These are phyloP conservation scores for Typha latifolia DNA, from an alignment of 176 grass and related monocot genomes.

Conservation along the genomic window DNA sequence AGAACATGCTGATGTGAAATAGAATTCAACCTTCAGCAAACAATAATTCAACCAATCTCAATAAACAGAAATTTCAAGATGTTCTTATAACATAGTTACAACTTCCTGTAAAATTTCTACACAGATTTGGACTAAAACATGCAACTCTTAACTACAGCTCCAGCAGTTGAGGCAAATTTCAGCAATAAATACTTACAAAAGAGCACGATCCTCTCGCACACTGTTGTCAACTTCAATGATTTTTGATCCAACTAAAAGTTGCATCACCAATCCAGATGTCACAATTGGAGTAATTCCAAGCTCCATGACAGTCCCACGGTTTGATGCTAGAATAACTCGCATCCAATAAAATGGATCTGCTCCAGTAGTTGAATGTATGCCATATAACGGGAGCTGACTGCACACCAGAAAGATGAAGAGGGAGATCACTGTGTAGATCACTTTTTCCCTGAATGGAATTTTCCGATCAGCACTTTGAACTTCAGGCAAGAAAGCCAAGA, in stretches of 20 bases:
- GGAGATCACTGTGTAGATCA: conserved; percentile 91
- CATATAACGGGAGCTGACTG: conserved; percentile 93
- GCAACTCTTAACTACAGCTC: not conserved
- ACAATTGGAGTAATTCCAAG: conserved; percentile 96
- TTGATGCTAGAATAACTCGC: conserved; percentile 93
- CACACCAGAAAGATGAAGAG: conserved; percentile 96
- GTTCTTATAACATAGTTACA: not conserved
- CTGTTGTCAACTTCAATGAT: conserved; percentile 98
- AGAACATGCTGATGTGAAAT: too few relatives aligned
- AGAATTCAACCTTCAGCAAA: not conserved
- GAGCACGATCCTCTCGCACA: conserved; percentile 84
- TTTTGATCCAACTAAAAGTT: conserved; percentile 89
- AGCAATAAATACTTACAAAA: conserved; percentile 48
- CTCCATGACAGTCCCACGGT: conserved; percentile 95
- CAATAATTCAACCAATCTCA: not conserved
- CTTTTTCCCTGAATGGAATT: conserved; percentile 90
- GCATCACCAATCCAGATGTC: conserved; percentile 91
- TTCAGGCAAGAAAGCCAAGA: conserved; percentile 86
- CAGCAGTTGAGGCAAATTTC: not conserved
- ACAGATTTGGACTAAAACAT: too few relatives aligned
- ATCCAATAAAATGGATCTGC: conserved; percentile 97
- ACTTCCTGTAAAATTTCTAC: too few relatives aligned
- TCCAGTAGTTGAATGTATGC: conserved; percentile 91
- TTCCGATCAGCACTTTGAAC: conserved; percentile 84
- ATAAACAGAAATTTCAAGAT: not conserved